Evolutionary conservation across 257 asterid species (phyloP).

Genomic region (Cruciata laevipes): DNA sequence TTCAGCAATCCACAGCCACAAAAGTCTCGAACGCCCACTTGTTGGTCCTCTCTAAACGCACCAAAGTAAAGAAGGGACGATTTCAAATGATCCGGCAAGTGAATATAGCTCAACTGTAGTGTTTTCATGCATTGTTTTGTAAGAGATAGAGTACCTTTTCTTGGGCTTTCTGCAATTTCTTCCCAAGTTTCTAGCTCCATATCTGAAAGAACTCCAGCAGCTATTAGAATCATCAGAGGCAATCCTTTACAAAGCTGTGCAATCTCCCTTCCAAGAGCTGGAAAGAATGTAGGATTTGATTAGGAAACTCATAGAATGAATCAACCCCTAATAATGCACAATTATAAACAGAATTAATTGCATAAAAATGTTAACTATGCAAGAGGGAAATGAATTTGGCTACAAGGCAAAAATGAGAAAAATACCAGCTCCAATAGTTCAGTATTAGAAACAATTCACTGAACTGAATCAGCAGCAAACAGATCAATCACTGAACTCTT

Average conservation of each 20-base stretch:
- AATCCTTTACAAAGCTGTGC: not conserved
- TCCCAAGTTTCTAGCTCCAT: not conserved
- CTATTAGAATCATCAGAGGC: not conserved
- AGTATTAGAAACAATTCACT: too few relatives aligned
- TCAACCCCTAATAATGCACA: constrained; percentile 66
- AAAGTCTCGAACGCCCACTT: not conserved
- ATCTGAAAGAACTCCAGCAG: not conserved
- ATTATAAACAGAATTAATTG: constrained; percentile 3
- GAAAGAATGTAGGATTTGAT: constrained; percentile 85
- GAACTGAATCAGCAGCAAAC: too few relatives aligned
- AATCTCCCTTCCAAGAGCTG: not conserved
- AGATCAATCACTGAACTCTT: too few relatives aligned
- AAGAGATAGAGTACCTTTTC: not conserved
- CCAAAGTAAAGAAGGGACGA: not conserved
- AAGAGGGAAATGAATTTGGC: not conserved
- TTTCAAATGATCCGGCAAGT: not conserved
- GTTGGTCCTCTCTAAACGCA: not conserved
- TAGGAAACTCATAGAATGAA: constrained; percentile 84
- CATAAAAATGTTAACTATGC: constrained; percentile 2
- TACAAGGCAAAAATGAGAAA: not conserved
- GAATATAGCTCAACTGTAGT: not conserved
- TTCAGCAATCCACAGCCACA: not conserved
- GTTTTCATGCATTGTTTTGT: not conserved
- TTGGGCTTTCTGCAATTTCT: not conserved
- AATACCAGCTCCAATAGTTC: constrained; percentile 95